Percentiles rank a stretch among this genome's conserved stretches.
Evolutionary conservation across 345 rosid genomes (phyloP).

Genomic region (Camelina neglecta): DNA sequence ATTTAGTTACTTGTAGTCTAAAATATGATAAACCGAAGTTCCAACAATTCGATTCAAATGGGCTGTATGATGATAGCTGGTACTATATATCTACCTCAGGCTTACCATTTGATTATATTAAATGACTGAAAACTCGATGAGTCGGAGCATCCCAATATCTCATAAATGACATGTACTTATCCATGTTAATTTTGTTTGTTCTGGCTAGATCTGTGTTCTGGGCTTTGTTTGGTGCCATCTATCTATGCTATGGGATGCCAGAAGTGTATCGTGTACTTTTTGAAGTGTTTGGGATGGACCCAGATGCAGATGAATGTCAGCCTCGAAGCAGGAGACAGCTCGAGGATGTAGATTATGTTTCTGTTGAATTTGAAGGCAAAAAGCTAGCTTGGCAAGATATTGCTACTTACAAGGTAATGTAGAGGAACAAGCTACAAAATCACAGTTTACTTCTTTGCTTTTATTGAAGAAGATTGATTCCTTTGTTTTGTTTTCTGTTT

Average conservation of each 20-base stretch:
- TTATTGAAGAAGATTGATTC: background rate
- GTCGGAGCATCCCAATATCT: background rate
- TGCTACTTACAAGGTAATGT: conserved; percentile 73
- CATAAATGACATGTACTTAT: conserved; percentile 7
- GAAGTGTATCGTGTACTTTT: conserved; percentile 94
- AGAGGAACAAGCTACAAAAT: conserved; percentile 32
- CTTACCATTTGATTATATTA: background rate
- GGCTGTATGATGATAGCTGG: background rate
- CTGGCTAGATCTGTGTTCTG: conserved; percentile 80
- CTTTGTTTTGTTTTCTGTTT: conserved; percentile 15
- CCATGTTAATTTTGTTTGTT: conserved; percentile 11
- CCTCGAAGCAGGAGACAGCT: conserved; percentile 93
- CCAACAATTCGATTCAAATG: background rate
- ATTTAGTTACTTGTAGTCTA: too few species aligned
- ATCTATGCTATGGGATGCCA: conserved; percentile 93
- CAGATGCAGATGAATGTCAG: conserved; percentile 89
- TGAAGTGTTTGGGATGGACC: conserved; percentile 98
- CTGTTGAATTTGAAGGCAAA: conserved; percentile 86
- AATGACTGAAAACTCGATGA: background rate
- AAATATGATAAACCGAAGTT: background rate
- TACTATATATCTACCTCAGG: background rate
- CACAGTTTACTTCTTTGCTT: background rate
- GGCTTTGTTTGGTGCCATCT: conserved; percentile 96
- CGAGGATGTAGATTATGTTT: conserved; percentile 93
- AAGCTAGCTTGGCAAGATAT: conserved; percentile 91